Percentiles rank a stretch among this genome's conserved stretches.
Conservation (phyloP, 305 asterid genomes). For the Fraxinus floribunda region DNA sequence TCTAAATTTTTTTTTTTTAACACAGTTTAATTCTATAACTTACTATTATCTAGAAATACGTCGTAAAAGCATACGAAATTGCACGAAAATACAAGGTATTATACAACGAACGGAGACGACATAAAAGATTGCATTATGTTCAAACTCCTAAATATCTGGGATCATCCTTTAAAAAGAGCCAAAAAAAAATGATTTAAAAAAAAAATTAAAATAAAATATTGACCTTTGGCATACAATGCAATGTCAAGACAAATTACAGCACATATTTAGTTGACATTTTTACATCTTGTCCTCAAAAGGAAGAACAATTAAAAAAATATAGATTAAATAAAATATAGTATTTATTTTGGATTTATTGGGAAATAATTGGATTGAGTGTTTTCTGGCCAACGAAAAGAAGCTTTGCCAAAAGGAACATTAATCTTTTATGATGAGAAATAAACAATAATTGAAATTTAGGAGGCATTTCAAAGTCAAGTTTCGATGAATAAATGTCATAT, state of each 20-base stretch:
- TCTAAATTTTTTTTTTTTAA: no score
- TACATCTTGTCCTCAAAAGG: conserved; percentile 5
- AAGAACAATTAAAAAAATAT: not conserved
- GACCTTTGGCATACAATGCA: not conserved
- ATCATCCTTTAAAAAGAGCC: not conserved
- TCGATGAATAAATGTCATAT: no score
- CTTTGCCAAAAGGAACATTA: not conserved
- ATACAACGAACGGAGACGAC: not conserved
- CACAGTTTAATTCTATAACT: no score
- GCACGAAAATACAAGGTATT: not conserved
- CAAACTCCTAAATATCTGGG: conserved; percentile 21
- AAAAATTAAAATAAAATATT: not conserved
- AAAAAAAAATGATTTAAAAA: not conserved
- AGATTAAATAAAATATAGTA: not conserved
- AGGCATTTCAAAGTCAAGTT: no score
- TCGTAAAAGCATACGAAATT: no score
- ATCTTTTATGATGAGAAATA: not conserved
- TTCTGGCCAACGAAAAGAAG: not conserved
- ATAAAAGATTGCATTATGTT: not conserved
- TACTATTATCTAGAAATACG: not conserved
- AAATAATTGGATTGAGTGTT: not conserved
- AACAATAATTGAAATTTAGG: not conserved
- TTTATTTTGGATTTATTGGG: not conserved
- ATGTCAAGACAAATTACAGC: conserved; percentile 12
- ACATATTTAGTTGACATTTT: conserved; percentile 13